Base-by-base conservation (phyloP, 805 yeast genomes). In the Starmera pachycereana region DNA sequence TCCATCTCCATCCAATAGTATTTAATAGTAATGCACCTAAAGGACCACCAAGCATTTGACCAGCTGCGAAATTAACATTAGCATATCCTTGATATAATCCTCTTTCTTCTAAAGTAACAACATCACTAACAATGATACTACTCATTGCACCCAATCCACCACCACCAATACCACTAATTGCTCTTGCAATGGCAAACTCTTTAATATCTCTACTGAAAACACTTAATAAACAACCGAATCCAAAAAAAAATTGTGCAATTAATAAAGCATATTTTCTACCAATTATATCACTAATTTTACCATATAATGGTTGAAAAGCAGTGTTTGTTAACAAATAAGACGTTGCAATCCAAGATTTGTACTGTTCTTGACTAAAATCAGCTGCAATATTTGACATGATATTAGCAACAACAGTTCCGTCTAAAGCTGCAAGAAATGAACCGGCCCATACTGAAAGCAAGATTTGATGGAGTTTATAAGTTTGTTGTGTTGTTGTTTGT, bases 301-400 rank as follows among this genome's bases (percentile, higher is more conserved):
- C 89, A 42, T 74, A 78, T 27, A 81, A 54, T 2, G 86, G 87
- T 58, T 80, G 87, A 54, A 79, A 77, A 3, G 82, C 81, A 4
- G 83, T 71, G 47, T 76, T 78, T 3, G 87, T 77, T 19, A 82
- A 60, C 31, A 82, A 59, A 38, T 78, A 76, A 1, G 82, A 71
- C 0, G 86, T 75, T 4, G 86, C 86, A 4, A 81, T 78, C 87
- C 88, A 81, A 3, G 76, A 59, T 12, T 73, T 56, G 29, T 65
- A 50, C 12, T 66, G 62, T 33, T 75, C 62, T 33, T 70, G 73
- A 33, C 73, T 54, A 51, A 78, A 64, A 14, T 74, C 74, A 7
- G 76, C 69, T 12, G 81, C 81, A 33, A 77, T 77, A 12, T 67
- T 63, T 36, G 69, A 66, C 48, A 76, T 58, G 13, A 76, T 63